These are phyloP conservation scores for Kwoniella mangroviensis DNA, from an alignment of 768 basidiomycete genomes.

Conservation along the genomic window DNA sequence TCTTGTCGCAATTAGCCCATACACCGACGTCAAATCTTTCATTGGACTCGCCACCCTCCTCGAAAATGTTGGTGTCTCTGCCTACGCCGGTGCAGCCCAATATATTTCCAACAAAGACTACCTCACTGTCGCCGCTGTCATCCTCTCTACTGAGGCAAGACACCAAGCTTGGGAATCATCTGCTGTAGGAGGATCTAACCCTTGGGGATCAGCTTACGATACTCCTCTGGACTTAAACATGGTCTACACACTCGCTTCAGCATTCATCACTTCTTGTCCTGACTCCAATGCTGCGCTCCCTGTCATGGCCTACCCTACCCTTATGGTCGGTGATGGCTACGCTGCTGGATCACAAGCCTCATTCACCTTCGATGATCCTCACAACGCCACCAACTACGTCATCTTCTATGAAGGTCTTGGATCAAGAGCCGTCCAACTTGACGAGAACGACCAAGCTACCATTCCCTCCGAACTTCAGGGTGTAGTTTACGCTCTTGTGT, in stretches of 20 bases:
- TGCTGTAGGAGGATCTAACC: conserved; percentile 61
- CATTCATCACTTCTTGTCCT: conserved; percentile 66
- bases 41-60: conserved; percentile 63
- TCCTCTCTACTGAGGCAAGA: conserved; percentile 68
- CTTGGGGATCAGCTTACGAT: conserved; percentile 65
- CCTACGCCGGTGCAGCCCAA: conserved; percentile 67
- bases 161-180: conserved; percentile 68
- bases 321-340: conserved; percentile 46
- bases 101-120: conserved; percentile 62
- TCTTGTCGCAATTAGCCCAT: conserved; percentile 51
- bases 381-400: conserved; percentile 44
- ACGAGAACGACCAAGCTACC: conserved; percentile 36
- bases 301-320: conserved; percentile 63
- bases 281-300: conserved; percentile 63
- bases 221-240: conserved; percentile 60
- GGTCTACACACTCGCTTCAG: conserved; percentile 62
- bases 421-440: conserved; percentile 32
- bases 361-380: conserved; percentile 62
- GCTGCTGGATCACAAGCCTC: conserved; percentile 58
- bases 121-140: conserved; percentile 63
- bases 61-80: conserved; percentile 66
- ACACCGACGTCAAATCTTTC: conserved; percentile 63
- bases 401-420: conserved; percentile 49
- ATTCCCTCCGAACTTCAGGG: conserved; percentile 48
- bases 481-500: conserved; percentile 43